A percentile compares a stretch with the other conserved stretches of the same genome.
phyloP scores from a whole-genome alignment of 1,284 basidiomycete genomes.

The Cutaneotrichosporon spelunceum region DNA sequence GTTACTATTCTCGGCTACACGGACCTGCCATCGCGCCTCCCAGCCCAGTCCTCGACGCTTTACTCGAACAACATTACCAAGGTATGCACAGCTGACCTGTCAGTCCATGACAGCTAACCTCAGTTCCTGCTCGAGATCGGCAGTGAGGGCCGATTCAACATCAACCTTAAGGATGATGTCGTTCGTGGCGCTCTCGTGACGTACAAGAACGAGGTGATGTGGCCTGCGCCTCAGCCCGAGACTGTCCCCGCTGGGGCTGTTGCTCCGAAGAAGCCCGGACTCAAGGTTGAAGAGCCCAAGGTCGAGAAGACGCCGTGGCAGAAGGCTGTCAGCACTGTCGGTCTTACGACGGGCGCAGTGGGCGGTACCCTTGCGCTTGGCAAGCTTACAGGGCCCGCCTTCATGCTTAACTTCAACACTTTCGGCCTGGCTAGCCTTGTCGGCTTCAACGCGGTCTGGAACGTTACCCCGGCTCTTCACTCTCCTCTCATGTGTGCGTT shows the following conservation, averaged over 20 bases:
- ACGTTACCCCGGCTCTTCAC: slow-evolving; percentile 76
- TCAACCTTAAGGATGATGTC: slow-evolving; percentile 76
- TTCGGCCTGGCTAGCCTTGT: slow-evolving; percentile 68
- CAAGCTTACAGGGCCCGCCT: slow-evolving; percentile 69
- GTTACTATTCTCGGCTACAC: slow-evolving; percentile 70
- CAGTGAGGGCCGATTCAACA: slow-evolving; percentile 60
- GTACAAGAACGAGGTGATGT: slow-evolving; percentile 64
- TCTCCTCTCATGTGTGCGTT: slow-evolving; percentile 52
- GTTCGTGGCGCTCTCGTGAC: slow-evolving; percentile 72
- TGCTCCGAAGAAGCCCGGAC: slow-evolving; percentile 51
- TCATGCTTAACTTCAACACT: slow-evolving; percentile 80
- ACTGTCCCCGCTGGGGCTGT: slow-evolving; percentile 54
- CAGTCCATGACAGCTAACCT: slow-evolving; percentile 11
- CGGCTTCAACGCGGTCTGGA: slow-evolving; percentile 82
- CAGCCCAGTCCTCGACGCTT: slow-evolving; percentile 77
- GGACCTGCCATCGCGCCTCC: slow-evolving; percentile 74
- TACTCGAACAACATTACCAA: slow-evolving; percentile 88
- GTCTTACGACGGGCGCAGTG: slow-evolving; percentile 68
- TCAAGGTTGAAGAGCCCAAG: slow-evolving; percentile 53
- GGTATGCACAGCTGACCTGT: slow-evolving; percentile 10
- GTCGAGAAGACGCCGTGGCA: slow-evolving; percentile 71
- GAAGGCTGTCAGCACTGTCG: slow-evolving; percentile 68
- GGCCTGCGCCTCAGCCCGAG: slow-evolving; percentile 53
- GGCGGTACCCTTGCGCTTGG: slow-evolving; percentile 67
- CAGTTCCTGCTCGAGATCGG: slow-evolving; percentile 72